Evolutionary conservation across 805 yeast species (phyloP), one percentile per base, ranked within the genome.

Genomic region (Candida hungchunana): DNA sequence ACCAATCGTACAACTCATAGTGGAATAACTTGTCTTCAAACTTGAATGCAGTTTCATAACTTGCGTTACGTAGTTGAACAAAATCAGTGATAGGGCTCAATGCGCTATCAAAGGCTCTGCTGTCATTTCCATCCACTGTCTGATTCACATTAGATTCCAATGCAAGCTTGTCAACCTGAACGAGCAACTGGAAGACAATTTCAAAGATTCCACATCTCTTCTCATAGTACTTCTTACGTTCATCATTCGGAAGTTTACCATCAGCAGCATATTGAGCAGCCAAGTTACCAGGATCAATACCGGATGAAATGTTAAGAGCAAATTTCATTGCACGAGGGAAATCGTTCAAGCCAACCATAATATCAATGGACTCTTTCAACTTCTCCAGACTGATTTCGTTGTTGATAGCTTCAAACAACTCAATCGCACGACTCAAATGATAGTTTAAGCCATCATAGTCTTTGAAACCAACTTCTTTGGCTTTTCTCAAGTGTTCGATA

Each of bases 1-100:
- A 79, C 97, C 97, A 93, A 56, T 86, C 90, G 59, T 93, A 93
- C 46, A 93, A 74, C 45, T 85, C 84, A 60, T 80, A 87, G 46
- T 93, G 98, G 71, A 93, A 93, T n/a, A 78, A 58, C 51, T 81
- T 84, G 55, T 93, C 97, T 29, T 74, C 69, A 35, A 80, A 79
- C 13, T 74, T 73, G 50, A 88, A 77, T 37, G 93, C 85, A 13
- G 81, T 70, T 7, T 73, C 71, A 56, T 89, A 89, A 21, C 93
- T 76, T 27, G 75, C 68, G 48, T 84, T 85, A 47, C 94, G 72
- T 18, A 82, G 59, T 42, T 75, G 75, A 10, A 50, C 45, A 44
- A 72, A 69, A 35, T 76, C 45, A 5, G 45, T 37, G 5, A 31
- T 41, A 10, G 43, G 43, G n/a, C 35, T 37, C 31, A 36, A 34